Percentiles rank a stretch among this genome's conserved stretches.
phyloP scores from a whole-genome alignment of 768 basidiomycete genomes.

The Podaxis sp. region DNA sequence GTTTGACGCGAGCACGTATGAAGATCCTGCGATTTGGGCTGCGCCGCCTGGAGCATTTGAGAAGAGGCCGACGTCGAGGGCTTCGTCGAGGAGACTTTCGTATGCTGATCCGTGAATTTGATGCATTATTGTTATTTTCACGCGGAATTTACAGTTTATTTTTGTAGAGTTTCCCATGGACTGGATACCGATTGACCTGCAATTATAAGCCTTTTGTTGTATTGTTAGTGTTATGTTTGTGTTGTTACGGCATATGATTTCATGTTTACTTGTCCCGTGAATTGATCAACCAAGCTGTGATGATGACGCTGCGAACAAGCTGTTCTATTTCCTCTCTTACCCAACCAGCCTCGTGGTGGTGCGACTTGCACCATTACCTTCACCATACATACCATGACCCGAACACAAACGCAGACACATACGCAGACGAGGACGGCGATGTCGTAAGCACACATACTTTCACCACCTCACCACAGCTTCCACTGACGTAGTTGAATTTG shows the following conservation, averaged over 20 bases:
- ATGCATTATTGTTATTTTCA: neutral
- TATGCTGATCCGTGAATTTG: slow-evolving; percentile 1
- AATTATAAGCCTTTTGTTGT: neutral
- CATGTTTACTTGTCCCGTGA: neutral
- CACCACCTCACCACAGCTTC: neutral
- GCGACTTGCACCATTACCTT: neutral
- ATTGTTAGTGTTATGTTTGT: neutral
- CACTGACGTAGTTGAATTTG: neutral
- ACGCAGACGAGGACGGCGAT: slow-evolving; percentile 2
- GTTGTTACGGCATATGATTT: neutral
- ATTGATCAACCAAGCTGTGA: neutral
- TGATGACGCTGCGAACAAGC: neutral
- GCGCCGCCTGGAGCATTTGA: slow-evolving; percentile 9
- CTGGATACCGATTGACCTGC: too few relatives aligned
- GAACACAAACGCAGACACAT: neutral
- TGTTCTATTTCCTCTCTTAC: too few relatives aligned
- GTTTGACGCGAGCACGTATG: slow-evolving; percentile 15
- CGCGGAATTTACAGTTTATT: neutral
- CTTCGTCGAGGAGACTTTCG: slow-evolving; percentile 5
- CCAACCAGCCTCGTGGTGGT: neutral
- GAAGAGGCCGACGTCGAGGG: slow-evolving; percentile 2
- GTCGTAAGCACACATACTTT: neutral
- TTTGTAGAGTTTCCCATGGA: neutral
- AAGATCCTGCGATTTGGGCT: slow-evolving; percentile 17
- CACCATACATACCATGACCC: neutral